Evolutionary conservation across 2,329 filamentous ascomycete species (phyloP).

Genomic region (Stachybotrys elegans): DNA sequence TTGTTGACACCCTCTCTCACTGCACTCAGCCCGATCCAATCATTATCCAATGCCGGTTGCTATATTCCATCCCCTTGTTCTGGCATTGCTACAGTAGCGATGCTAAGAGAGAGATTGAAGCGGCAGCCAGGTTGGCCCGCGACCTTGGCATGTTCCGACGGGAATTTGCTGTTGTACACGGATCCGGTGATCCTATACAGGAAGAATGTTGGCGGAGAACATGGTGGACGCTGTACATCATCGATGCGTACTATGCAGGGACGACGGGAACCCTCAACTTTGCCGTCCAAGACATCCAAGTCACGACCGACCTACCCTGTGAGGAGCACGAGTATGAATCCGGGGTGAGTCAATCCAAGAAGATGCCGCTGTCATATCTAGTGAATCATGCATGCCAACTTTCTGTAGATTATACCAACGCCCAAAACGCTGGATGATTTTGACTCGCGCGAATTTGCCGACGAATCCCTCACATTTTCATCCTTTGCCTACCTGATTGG

Average conservation of each 20-base stretch:
- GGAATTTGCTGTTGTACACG: constrained; percentile 45
- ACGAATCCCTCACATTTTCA: constrained; percentile 51
- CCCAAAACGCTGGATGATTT: constrained; percentile 52
- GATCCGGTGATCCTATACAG: constrained; percentile 37
- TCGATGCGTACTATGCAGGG: constrained; percentile 45
- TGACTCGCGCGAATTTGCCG: constrained; percentile 54
- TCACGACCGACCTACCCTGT: constrained; percentile 57
- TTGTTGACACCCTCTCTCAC: constrained; percentile 7
- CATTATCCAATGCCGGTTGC: constrained; percentile 27
- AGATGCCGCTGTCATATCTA: no score
- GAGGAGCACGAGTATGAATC: constrained; percentile 53
- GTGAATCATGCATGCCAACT: no score
- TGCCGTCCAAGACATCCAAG: constrained; percentile 31
- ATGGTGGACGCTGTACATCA: constrained; percentile 65
- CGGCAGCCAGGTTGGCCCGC: constrained; percentile 53
- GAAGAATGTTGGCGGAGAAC: constrained; percentile 62
- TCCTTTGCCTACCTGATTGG: constrained; percentile 65
- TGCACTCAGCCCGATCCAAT: constrained; percentile 15
- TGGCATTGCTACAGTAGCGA: constrained; percentile 21
- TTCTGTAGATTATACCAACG: constrained; percentile 31
- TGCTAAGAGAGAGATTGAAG: constrained; percentile 26
- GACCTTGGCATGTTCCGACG: constrained; percentile 54
- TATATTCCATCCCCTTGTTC: constrained; percentile 30
- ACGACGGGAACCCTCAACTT: constrained; percentile 22
- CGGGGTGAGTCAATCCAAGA: constrained; percentile 24